phyloP scores from a whole-genome alignment of 106 monocot species.

The Amphibolis antarctica region DNA sequence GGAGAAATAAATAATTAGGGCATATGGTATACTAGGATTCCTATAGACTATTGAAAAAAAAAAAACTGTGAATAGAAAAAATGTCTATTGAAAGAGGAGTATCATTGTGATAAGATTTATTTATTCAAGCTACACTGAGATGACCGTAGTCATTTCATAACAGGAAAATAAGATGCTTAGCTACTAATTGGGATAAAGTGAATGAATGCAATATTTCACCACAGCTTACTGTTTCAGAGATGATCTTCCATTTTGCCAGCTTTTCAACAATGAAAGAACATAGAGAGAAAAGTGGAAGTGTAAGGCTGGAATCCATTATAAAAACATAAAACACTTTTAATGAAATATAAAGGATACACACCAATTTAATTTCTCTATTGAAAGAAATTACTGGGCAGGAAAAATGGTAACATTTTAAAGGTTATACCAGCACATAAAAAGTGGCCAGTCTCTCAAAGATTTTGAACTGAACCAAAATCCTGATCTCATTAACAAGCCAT shows the following conservation, averaged over 20 bases:
- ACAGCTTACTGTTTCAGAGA: slow-evolving; percentile 47
- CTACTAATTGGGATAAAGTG: too few relatives aligned
- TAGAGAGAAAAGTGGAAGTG: slow-evolving; percentile 43
- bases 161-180: too few relatives aligned
- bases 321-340: neutral
- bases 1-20: too few relatives aligned
- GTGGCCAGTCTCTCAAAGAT: slow-evolving; percentile 65
- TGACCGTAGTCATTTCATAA: too few relatives aligned
- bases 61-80: too few relatives aligned
- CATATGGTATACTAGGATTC: too few relatives aligned
- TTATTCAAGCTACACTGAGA: too few relatives aligned
- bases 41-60: too few relatives aligned
- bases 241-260: slow-evolving; percentile 25
- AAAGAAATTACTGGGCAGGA: neutral
- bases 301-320: slow-evolving; percentile 29
- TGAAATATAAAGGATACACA: neutral
- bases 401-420: neutral
- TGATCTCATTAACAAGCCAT: slow-evolving; percentile 64
- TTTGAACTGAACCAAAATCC: slow-evolving; percentile 78
- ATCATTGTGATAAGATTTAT: too few relatives aligned
- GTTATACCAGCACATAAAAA: slow-evolving; percentile 70
- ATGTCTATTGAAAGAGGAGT: too few relatives aligned
- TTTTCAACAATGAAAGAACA: slow-evolving; percentile 48
- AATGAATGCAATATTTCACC: neutral
- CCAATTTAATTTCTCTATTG: neutral